Evolutionary conservation across 2,329 filamentous ascomycete species (phyloP).

Genomic region (Xylariaceae sp.): DNA sequence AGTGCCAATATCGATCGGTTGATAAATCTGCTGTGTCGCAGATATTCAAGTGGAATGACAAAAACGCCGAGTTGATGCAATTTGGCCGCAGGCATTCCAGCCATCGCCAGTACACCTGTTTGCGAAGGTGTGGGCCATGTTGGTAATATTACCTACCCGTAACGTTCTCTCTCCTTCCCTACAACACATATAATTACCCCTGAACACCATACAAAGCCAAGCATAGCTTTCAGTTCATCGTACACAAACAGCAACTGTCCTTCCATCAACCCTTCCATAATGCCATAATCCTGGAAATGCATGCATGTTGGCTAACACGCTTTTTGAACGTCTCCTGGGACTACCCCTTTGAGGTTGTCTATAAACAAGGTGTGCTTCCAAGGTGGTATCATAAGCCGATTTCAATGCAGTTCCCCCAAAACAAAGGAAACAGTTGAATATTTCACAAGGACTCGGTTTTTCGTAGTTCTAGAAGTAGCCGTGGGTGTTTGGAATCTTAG

Average conservation of each 20-base stretch:
- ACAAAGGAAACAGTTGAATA: constrained; percentile 43
- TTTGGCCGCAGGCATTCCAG: constrained; percentile 23
- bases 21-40: constrained; percentile 29
- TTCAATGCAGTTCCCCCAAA: constrained; percentile 29
- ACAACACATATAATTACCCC: constrained; percentile 35
- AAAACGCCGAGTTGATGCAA: constrained; percentile 33
- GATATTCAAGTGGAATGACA: constrained; percentile 28
- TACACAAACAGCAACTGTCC: constrained; percentile 39
- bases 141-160: constrained; percentile 25
- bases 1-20: constrained; percentile 34
- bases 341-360: constrained; percentile 42
- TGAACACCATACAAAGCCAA: constrained; percentile 38
- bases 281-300: constrained; percentile 49
- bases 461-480: constrained; percentile 16
- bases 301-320: constrained; percentile 46
- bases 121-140: constrained; percentile 18
- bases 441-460: constrained; percentile 37
- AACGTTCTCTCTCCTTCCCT: constrained; percentile 20
- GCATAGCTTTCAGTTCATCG: constrained; percentile 35
- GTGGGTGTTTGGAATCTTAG: constrained; percentile 40
- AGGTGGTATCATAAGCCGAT: constrained; percentile 42
- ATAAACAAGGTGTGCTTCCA: constrained; percentile 42
- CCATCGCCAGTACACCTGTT: constrained; percentile 2
- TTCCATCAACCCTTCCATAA: constrained; percentile 38
- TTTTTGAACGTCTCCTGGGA: constrained; percentile 47